Evolutionary conservation across 2,329 filamentous ascomycete species (phyloP), one percentile per base, ranked within the genome.

Genomic region (Myrmaecium sp.): DNA sequence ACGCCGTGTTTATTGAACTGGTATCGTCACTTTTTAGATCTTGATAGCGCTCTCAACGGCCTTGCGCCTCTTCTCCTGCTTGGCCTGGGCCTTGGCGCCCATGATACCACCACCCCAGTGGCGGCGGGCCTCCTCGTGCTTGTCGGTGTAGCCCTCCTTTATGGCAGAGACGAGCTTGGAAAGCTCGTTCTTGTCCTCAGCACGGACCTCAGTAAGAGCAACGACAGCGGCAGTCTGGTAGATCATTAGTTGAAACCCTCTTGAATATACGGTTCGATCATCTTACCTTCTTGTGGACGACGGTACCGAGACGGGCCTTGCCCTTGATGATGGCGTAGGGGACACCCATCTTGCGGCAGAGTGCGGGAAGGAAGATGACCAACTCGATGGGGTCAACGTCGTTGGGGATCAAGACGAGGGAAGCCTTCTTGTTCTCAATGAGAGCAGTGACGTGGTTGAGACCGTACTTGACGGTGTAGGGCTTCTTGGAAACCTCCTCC

Each of bases 91-190:
- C 81, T 98, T 98, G 57, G 75, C 69, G 52, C 89, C 74, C 84
- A 98, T 94, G 67, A 98, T 94, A 62, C 91, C 91, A 72, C 89
- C 89, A 66, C 91, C 89, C 89, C 91, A 98, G 65, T 86, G 80
- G 58, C 78, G 75, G 62, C 82, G 78, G 50, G 70, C 62, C 55
- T 83, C 78, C 65, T 95, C 86, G 59, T 80, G 80, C 74, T 92
- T 91, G 62, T 91, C 83, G 50, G 80, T 64, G 73, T 92, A 98
- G 45, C 86, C 89, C 52, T 95, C 86, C 77, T 98, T 95, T 72
- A 98, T 68, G 55, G 89, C 74, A 41, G 79, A 79, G 55, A 94
- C 66, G 56, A 98, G 76, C 74, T 98, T 98, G 61, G 82, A 78
- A 44, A 94, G 76, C 73, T 95, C 91, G 45, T 66, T 74, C 80